A percentile compares a stretch with the other conserved stretches of the same genome.
These are phyloP conservation scores for Termitomyces eurrhizus DNA, from an alignment of 768 basidiomycete genomes.

Conservation along the genomic window DNA sequence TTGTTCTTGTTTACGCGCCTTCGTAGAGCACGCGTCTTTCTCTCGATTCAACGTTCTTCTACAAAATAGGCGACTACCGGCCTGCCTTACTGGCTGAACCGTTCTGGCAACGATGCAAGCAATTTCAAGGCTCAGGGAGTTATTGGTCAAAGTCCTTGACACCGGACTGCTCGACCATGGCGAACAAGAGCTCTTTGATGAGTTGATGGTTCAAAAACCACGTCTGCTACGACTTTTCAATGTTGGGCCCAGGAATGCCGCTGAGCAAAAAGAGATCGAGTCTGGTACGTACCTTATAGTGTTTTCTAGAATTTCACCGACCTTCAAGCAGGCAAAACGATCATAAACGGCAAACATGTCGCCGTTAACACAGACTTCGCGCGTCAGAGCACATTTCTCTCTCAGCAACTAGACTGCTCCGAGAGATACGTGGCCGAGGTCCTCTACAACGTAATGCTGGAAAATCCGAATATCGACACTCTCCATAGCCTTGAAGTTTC, in stretches of 20 bases:
- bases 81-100: neutral
- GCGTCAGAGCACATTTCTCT: constrained; percentile 71
- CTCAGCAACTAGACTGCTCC: constrained; percentile 77
- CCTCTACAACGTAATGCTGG: constrained; percentile 57
- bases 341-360: constrained; percentile 60
- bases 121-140: constrained; percentile 51
- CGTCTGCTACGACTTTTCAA: constrained; percentile 63
- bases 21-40: neutral
- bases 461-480: constrained; percentile 60
- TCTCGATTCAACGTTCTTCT: neutral
- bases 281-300: constrained; percentile 39
- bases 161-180: constrained; percentile 41
- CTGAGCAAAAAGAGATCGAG: constrained; percentile 72
- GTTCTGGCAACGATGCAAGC: constrained; percentile 45
- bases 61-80: constrained; percentile 1
- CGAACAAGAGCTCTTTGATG: constrained; percentile 75
- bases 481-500: constrained; percentile 61
- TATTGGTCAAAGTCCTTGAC: constrained; percentile 45
- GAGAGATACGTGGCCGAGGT: constrained; percentile 76
- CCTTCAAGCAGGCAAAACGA: constrained; percentile 52
- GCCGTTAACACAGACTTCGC: constrained; percentile 79
- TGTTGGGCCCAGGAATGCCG: constrained; percentile 53
- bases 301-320: neutral
- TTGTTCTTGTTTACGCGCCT: constrained; percentile 20
- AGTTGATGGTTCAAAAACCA: constrained; percentile 63